Conservation (phyloP, 352 stramenopile species). For the Phytophthora colocasiae region DNA sequence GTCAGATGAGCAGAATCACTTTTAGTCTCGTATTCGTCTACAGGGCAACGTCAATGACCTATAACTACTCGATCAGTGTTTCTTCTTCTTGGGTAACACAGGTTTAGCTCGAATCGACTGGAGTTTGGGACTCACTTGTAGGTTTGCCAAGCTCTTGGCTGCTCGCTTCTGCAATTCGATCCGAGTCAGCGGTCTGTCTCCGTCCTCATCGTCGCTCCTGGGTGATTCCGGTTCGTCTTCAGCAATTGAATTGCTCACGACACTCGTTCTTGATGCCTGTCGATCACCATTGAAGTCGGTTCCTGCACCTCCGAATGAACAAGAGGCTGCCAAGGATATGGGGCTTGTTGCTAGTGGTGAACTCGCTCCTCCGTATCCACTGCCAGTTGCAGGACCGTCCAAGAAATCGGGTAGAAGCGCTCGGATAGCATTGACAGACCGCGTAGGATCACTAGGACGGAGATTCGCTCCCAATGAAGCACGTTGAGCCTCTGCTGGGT, state of each 20-base stretch:
- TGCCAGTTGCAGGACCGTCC: conserved; percentile 11
- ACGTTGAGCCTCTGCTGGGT: conserved; percentile 58
- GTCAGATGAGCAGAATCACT: not conserved
- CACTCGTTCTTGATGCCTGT: conserved; percentile 15
- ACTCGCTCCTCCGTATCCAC: conserved; percentile 12
- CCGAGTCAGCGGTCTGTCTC: conserved; percentile 67
- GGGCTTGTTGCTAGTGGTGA: conserved; percentile 21
- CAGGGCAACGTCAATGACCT: too few species aligned
- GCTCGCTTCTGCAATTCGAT: conserved; percentile 68
- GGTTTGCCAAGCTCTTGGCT: conserved; percentile 53
- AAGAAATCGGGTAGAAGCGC: conserved; percentile 54
- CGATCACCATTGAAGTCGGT: conserved; percentile 23
- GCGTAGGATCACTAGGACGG: conserved; percentile 68
- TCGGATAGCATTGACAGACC: conserved; percentile 55
- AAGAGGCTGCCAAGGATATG: not conserved
- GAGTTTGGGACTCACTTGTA: conserved; percentile 60
- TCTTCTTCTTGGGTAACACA: conserved; percentile 51
- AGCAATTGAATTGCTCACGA: conserved; percentile 48
- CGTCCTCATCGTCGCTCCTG: conserved; percentile 71
- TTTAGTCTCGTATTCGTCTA: not conserved
- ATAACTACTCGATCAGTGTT: conserved; percentile 23
- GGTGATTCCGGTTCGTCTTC: conserved; percentile 53
- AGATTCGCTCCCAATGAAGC: conserved; percentile 70
- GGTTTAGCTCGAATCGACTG: conserved; percentile 41
- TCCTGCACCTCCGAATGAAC: not conserved